Base-by-base conservation (phyloP, 345 rosid species). In the Brassica incana region DNA sequence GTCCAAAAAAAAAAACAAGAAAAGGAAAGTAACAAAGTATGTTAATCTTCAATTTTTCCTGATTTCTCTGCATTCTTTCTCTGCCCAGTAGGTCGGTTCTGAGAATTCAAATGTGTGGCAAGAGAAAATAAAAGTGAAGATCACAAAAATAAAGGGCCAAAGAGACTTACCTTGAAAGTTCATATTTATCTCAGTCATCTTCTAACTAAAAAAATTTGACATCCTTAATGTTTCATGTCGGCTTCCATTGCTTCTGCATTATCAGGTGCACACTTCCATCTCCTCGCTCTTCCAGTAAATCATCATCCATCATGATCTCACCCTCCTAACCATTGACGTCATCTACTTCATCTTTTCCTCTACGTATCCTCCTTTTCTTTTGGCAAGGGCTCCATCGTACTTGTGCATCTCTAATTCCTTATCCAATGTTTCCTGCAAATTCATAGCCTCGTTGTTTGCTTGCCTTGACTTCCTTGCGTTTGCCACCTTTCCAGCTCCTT, bases 381-480 rank as follows among this genome's bases (percentile, higher is more conserved):
- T 32, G 95, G 99, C 73, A 98, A 98, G 50, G 91, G 96, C 89
- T 95, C 97, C 73, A 95, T 92, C 86, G 92, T 83, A 77, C 29
- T 0, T 27, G 29, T 93, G 99, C n/a, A 85, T 87, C 69, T 95
- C 99, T 82, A 95, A 81, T 74, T 95, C 99, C 80, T 90, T 90
- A 88, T 95, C 98, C 98, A 95, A 93, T 0, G 98, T 91, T 81
- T 91, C 98, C 83, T 95, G 99, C 67, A 93, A 85, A 83, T 88
- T 90, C 60, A 88, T 66, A 56, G 56, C 70, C 65, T 81, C 93
- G 35, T 81, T 82, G 68, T 78, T 88, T 20, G 72, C 84, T 73
- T 89, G 90, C 83, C 97, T 86, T 2, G 84, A 87, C 65, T 86
- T 90, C 84, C 94, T 87, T 18, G 90, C 97, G 83, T 89, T 93